Evolutionary conservation across 2,329 filamentous ascomycete genomes (phyloP).

Genomic region (Aspergillus proliferans): DNA sequence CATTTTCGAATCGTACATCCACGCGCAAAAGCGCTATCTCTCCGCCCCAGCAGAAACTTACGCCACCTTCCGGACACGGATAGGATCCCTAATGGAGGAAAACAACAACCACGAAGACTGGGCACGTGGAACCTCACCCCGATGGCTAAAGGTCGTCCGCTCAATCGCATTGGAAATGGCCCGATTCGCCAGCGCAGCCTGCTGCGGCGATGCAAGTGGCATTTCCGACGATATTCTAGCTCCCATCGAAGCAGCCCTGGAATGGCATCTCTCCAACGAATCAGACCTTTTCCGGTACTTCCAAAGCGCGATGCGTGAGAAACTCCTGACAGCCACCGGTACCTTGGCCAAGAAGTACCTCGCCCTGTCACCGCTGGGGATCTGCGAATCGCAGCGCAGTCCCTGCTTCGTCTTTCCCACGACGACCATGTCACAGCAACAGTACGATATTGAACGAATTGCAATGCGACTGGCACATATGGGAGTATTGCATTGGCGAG

Average conservation of each 20-base stretch:
- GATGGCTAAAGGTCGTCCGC: slow-evolving; percentile 31
- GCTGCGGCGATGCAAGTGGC: slow-evolving; percentile 17
- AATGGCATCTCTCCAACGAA: slow-evolving; percentile 29
- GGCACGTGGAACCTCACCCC: slow-evolving; percentile 14
- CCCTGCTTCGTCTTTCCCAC: slow-evolving; percentile 7
- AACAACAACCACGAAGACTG: slow-evolving; percentile 15
- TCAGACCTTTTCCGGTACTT: slow-evolving; percentile 29
- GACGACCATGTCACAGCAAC: slow-evolving; percentile 18
- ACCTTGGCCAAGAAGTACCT: slow-evolving; percentile 31
- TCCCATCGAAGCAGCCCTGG: slow-evolving; percentile 28
- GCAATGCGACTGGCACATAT: slow-evolving; percentile 76
- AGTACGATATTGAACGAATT: slow-evolving; percentile 44
- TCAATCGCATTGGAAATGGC: slow-evolving; percentile 40
- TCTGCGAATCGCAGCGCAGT: slow-evolving; percentile 38
- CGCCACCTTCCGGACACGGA: slow-evolving; percentile 33
- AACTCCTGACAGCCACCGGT: slow-evolving; percentile 27
- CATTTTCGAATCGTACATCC: slow-evolving; percentile 40
- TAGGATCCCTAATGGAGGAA: slow-evolving; percentile 34
- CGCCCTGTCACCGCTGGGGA: slow-evolving; percentile 37
- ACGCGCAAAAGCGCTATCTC: slow-evolving; percentile 24
- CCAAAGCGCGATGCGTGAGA: slow-evolving; percentile 26
- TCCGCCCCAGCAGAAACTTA: slow-evolving; percentile 25
- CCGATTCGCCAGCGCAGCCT: slow-evolving; percentile 30
- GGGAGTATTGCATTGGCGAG: slow-evolving; percentile 78
- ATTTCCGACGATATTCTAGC: slow-evolving; percentile 29